Base-by-base conservation (phyloP, 129 eudicot genomes). In the Flaveria robusta region DNA sequence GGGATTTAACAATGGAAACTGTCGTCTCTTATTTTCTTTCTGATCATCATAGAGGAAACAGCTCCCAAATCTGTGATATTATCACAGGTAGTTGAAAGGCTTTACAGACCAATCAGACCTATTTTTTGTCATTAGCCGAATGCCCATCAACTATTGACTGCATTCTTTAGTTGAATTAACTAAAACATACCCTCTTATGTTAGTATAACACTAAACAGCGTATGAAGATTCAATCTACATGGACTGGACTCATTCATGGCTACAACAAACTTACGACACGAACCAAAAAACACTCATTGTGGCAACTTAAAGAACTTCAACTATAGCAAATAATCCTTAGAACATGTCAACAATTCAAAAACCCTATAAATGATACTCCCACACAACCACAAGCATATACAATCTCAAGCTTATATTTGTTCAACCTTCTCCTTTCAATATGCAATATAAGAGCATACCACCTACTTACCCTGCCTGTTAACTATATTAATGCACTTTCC, bases 291-390 rank as follows among this genome's bases (percentile, higher is more conserved):
- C 43, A 23, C 15, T 26, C 75, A 70, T 27, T 27, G 55, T 50
- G 18, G 75, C 46, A 5, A 42, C 43, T 26, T 51, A 74, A 26
- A 46, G 19, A n/a, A 47, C 3, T 9, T 37, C 27, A 68, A 4
- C 31, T 66, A n/a, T 52, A 3, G 31, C 47, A 41, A 10, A 77
- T 68, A 55, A 26, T 45, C 81, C 81, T 77, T 41, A 8, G 8
- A 68, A 42, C 18, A 15, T 19, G 23, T 54, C 31, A 52, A 72
- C 46, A 64, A 45, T 15, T 64, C 34, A 31, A 29, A 31, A 7
- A 34, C 9, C 49, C 50, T 66, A 66, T 10, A 37, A n/a, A 66
- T 12, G 10, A 66, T 1, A 66, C 70, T 66, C 5, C 9, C 70
- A 66, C 19, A 9, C 55, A 56, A 73, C 26, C 27, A 4, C 23